These are phyloP conservation scores for Albatrellus ellisii DNA, from an alignment of 768 basidiomycete species.

Conservation along the genomic window DNA sequence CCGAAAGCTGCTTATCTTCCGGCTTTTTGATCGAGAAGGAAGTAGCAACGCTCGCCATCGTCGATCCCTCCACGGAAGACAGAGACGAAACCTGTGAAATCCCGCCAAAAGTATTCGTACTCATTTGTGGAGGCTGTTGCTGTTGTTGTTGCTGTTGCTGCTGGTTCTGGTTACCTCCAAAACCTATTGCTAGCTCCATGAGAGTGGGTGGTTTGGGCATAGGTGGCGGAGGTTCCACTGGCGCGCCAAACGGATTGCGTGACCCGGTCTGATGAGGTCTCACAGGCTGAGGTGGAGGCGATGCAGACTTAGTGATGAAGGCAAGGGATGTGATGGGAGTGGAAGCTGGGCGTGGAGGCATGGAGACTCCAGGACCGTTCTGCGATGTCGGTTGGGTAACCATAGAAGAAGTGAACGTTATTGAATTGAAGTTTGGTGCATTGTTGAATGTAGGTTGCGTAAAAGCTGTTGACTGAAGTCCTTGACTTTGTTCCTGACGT, in stretches of 20 bases:
- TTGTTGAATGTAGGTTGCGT: not conserved
- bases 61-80: slow-evolving; percentile 18
- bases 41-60: slow-evolving; percentile 60
- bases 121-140: slow-evolving; percentile 4
- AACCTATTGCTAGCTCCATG: slow-evolving; percentile 58
- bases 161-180: slow-evolving; percentile 16
- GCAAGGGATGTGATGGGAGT: slow-evolving; percentile 46
- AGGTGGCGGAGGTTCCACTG: slow-evolving; percentile 41
- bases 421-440: slow-evolving; percentile 10
- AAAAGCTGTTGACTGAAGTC: not conserved
- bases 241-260: slow-evolving; percentile 86
- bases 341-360: slow-evolving; percentile 54
- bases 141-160: slow-evolving; percentile 5
- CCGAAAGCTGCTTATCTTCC: slow-evolving; percentile 4
- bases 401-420: too few relatives aligned
- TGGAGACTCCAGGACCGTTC: slow-evolving; percentile 5
- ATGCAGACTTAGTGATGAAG: slow-evolving; percentile 21
- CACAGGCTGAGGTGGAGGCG: slow-evolving; percentile 46
- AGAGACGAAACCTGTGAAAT: not conserved
- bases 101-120: slow-evolving; percentile 4
- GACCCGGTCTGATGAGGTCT: slow-evolving; percentile 88
- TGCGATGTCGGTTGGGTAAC: slow-evolving; percentile 13
- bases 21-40: slow-evolving; percentile 43
- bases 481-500: not conserved
- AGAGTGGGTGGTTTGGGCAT: slow-evolving; percentile 71